These are phyloP conservation scores for Fusarium pseudocircinatum DNA, from an alignment of 2,329 filamentous ascomycete species.

Conservation along the genomic window DNA sequence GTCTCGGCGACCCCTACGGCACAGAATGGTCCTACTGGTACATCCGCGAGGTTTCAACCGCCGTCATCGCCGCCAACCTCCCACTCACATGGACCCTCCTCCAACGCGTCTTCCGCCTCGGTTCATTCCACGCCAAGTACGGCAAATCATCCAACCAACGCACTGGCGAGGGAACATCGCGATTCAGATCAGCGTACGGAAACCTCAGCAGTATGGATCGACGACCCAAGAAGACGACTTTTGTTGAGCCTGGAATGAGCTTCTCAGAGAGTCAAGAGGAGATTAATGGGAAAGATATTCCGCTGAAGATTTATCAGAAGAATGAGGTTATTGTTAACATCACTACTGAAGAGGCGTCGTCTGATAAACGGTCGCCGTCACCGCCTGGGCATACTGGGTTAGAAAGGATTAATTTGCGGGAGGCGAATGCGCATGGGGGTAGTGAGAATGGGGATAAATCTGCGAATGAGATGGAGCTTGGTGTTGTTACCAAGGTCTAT, in stretches of 20 bases:
- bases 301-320: constrained; percentile 51
- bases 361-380: constrained; percentile 4
- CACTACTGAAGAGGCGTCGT: constrained; percentile 18
- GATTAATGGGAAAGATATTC: constrained; percentile 48
- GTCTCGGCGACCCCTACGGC: constrained; percentile 52
- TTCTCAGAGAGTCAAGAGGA: constrained; percentile 50
- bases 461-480: constrained; percentile 32
- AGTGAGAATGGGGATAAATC: constrained; percentile 21
- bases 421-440: background rate
- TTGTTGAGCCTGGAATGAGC: constrained; percentile 33
- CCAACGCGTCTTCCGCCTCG: constrained; percentile 49
- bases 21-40: constrained; percentile 56
- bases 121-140: constrained; percentile 42
- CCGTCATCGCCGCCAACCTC: constrained; percentile 56
- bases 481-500: constrained; percentile 42
- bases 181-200: constrained; percentile 37
- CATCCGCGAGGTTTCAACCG: constrained; percentile 57
- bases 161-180: constrained; percentile 35
- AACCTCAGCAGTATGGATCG: constrained; percentile 38
- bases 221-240: background rate
- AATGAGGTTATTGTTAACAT: constrained; percentile 47
- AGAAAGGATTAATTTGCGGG: background rate
- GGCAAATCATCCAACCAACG: constrained; percentile 40
- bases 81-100: constrained; percentile 55
- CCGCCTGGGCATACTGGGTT: background rate